Conservation (phyloP, 805 yeast genomes). For the Lachancea dasiensis region DNA sequence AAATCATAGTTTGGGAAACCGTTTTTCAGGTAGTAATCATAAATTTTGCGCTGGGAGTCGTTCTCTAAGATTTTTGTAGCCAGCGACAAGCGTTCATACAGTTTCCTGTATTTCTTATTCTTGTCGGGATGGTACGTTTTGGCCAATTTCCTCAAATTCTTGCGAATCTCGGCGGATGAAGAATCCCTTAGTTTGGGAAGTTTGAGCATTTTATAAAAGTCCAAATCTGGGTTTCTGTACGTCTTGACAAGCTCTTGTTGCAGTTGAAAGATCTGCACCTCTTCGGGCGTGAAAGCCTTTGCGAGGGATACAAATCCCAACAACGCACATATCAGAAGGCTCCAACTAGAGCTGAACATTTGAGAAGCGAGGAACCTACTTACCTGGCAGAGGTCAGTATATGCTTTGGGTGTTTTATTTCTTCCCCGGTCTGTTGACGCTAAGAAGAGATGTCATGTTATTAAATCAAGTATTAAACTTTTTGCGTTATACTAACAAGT, state of each 20-base stretch:
- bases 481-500: no score
- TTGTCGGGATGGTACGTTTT: slow-evolving; percentile 85
- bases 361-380: no score
- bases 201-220: slow-evolving; percentile 66
- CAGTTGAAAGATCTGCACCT: slow-evolving; percentile 73
- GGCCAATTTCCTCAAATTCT: slow-evolving; percentile 66
- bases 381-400: no score
- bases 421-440: no score
- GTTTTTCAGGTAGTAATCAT: slow-evolving; percentile 73
- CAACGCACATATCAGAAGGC: slow-evolving; percentile 13
- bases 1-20: slow-evolving; percentile 87
- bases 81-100: slow-evolving; percentile 68
- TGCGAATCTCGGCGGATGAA: slow-evolving; percentile 47
- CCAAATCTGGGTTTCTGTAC: slow-evolving; percentile 47
- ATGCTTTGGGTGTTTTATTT: no score
- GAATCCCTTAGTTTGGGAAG: slow-evolving; percentile 38
- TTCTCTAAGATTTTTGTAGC: slow-evolving; percentile 69
- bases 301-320: slow-evolving; percentile 20
- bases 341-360: slow-evolving; percentile 3
- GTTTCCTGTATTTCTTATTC: slow-evolving; percentile 40
- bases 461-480: no score
- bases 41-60: slow-evolving; percentile 55
- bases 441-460: no score
- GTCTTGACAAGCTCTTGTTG: slow-evolving; percentile 58
- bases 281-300: slow-evolving; percentile 56